Evolutionary conservation across 805 yeast species (phyloP), one percentile per base, ranked within the genome.

Genomic region (Wickerhamiella azyma): DNA sequence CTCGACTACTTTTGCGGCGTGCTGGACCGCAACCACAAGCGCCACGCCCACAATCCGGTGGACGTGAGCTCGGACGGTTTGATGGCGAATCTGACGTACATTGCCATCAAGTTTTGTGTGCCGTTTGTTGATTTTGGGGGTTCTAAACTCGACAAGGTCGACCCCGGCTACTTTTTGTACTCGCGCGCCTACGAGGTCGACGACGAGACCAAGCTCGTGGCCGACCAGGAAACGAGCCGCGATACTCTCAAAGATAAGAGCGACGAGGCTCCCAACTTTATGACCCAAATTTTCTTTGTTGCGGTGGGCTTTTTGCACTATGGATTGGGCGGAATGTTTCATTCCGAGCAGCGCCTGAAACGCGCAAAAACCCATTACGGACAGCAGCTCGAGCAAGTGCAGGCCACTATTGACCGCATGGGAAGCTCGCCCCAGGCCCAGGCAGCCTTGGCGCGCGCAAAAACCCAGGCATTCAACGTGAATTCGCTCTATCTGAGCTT

Each of bases 261-360:
- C n/a, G 62, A 53, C 1, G 62, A 57, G n/a, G 47, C 38, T 13
- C 33, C 60, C n/a, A 89, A 92, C 56, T 92, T 92, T 60, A 85
- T 92, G n/a, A 78, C 95, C 8, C 92, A 89, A 53, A 81, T 94
- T 56, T 92, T 86, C 62, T 92, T 72, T 57, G 60, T 92, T 47
- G 76, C 88, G 5, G 67, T 81, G 43, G 77, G 94, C 0, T 86
- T 81, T 59, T 63, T 85, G 41, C 88, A 89, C 53, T 92, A 82
- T 64, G 98, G 97, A 37, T 66, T 85, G 37, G 94, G 94, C 19
- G 97, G 96, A 42, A 64, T 81, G 0, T 63, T 73, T 48, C 70
- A 76, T 39, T 69, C 67, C 39, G 75, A 76, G 49, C 77, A 74
- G 38, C 75, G 79, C 48, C 56, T 79, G 28, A 68, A 68, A 50